Percentiles rank a stretch among this genome's conserved stretches.
Evolutionary conservation across 768 basidiomycete genomes (phyloP).

Genomic region (Agaricus bisporus): DNA sequence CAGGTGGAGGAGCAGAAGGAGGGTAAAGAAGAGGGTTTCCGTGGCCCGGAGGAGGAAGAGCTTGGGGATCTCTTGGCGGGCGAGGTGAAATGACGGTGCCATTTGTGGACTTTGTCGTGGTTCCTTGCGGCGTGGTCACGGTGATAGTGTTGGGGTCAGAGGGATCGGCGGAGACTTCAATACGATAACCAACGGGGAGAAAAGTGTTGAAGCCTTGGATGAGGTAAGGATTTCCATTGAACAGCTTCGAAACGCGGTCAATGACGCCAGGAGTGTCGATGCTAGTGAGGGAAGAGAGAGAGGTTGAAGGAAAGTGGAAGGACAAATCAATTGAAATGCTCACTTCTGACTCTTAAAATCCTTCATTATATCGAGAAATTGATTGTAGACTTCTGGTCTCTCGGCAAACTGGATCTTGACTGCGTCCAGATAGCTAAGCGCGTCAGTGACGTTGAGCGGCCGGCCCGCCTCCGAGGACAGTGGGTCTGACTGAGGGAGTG

Average conservation of each 20-base stretch:
- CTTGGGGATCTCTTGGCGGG: conserved; percentile 23
- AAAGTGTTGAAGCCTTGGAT: conserved; percentile 99
- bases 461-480: conserved; percentile 33
- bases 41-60: conserved; percentile 23
- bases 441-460: conserved; percentile 89
- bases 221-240: conserved; percentile 82
- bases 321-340: conserved; percentile 24
- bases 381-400: conserved; percentile 91
- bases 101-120: conserved; percentile 58
- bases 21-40: conserved; percentile 22
- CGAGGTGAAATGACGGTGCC: conserved; percentile 21
- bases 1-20: conserved; percentile 25
- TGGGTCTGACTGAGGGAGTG: conserved; percentile 30
- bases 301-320: conserved; percentile 14
- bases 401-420: conserved; percentile 90
- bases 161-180: conserved; percentile 75
- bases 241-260: conserved; percentile 87
- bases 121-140: conserved; percentile 76
- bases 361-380: conserved; percentile 96
- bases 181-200: conserved; percentile 89
- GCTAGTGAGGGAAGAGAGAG: conserved; percentile 31
- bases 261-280: conserved; percentile 99
- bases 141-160: conserved; percentile 67
- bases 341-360: conserved; percentile 96
- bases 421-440: conserved; percentile 88